Percentiles rank a stretch among this genome's conserved stretches.
Conservation (phyloP, 805 yeast genomes). For the Candida insectalens region DNA sequence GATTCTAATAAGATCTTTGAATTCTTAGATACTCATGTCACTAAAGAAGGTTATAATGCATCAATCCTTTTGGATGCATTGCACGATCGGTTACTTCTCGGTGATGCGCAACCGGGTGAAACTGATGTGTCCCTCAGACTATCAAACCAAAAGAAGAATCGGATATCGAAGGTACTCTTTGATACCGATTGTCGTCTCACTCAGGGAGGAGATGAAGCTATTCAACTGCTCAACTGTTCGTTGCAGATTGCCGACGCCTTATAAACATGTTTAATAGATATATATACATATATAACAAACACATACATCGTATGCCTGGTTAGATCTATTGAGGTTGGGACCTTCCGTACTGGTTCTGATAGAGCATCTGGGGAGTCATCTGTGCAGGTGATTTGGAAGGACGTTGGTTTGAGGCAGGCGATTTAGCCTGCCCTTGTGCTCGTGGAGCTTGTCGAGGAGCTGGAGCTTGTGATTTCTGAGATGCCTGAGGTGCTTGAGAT, state of each 20-base stretch:
- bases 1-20: constrained; percentile 16
- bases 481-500: constrained; percentile 8
- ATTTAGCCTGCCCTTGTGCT: constrained; percentile 3
- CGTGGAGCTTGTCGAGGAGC: constrained; percentile 7
- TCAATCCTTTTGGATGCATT: constrained; percentile 20
- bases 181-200: constrained; percentile 65
- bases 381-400: too few species aligned
- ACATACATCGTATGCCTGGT: background rate
- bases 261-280: constrained; percentile 4
- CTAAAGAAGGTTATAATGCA: constrained; percentile 25
- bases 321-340: constrained; percentile 1
- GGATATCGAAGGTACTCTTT: constrained; percentile 55
- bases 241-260: constrained; percentile 37
- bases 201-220: constrained; percentile 84
- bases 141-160: constrained; percentile 54
- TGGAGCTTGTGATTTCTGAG: constrained; percentile 12
- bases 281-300: background rate
- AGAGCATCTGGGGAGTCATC: constrained; percentile 1
- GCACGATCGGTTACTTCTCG: constrained; percentile 23
- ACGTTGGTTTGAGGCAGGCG: too few species aligned
- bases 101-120: constrained; percentile 7
- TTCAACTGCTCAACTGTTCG: constrained; percentile 64
- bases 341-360: constrained; percentile 3
- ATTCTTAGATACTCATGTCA: constrained; percentile 18
- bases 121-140: constrained; percentile 35